These are phyloP conservation scores for Amphibolis antarctica DNA, from an alignment of 106 monocot species.

Conservation along the genomic window DNA sequence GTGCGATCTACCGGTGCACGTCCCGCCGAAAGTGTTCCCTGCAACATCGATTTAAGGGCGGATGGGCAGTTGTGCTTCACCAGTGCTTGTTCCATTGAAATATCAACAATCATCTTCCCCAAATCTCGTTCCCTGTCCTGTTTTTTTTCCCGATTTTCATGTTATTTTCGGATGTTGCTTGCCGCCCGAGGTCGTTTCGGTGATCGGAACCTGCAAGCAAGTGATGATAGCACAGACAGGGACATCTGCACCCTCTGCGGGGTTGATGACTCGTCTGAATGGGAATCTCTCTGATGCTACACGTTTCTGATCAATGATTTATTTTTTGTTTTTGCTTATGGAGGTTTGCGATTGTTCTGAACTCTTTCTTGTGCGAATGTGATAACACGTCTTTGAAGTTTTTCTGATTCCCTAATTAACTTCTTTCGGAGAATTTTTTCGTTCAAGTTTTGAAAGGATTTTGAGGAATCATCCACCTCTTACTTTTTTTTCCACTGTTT, in stretches of 20 bases:
- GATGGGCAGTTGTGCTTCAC: slow-evolving; percentile 21
- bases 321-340: no score
- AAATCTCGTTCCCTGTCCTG: not conserved
- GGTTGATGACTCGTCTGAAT: slow-evolving; percentile 1
- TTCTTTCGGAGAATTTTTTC: no score
- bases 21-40: slow-evolving; percentile 21
- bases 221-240: slow-evolving; percentile 8
- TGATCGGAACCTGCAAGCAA: not conserved
- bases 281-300: slow-evolving; percentile 9
- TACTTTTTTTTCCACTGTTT: no score
- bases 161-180: not conserved
- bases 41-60: slow-evolving; percentile 6
- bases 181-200: not conserved
- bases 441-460: no score
- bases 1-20: slow-evolving; percentile 3
- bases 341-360: no score
- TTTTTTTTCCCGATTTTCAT: not conserved
- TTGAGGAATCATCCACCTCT: no score
- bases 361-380: no score
- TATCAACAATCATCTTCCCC: slow-evolving; percentile 22
- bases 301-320: no score
- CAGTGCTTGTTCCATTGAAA: slow-evolving; percentile 5
- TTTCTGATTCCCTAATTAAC: no score
- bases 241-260: slow-evolving; percentile 2
- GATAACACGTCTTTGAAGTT: no score